A percentile compares a stretch with the other conserved stretches of the same genome.
Evolutionary conservation across 2,329 filamentous ascomycete genomes (phyloP).

Genomic region (Aplosporella prunicola): DNA sequence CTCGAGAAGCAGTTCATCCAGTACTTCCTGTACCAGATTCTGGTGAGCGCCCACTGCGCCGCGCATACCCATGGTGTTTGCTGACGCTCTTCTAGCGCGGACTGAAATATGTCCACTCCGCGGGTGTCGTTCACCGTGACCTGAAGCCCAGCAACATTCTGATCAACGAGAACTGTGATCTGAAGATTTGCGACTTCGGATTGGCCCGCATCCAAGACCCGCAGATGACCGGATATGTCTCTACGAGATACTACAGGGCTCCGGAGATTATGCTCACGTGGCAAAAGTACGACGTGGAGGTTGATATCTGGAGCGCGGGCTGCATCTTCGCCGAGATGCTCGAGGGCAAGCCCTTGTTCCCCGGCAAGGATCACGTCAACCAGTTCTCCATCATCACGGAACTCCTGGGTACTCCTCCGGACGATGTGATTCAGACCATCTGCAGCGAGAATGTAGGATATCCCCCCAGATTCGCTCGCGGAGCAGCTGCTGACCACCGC

Average conservation of each 20-base stretch:
- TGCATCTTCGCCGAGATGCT: constrained; percentile 99
- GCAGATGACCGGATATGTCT: constrained; percentile 99
- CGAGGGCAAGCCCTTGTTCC: constrained; percentile 95
- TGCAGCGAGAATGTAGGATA: constrained; percentile 85
- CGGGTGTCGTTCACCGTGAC: constrained; percentile 93
- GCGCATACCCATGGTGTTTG: too few relatives aligned
- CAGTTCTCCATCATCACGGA: constrained; percentile 99
- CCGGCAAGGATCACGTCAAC: constrained; percentile 98
- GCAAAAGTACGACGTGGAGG: constrained; percentile 99
- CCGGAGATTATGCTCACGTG: constrained; percentile 99
- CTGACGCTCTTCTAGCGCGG: constrained; percentile 56
- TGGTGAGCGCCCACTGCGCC: constrained; percentile 61
- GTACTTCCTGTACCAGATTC: constrained; percentile 98
- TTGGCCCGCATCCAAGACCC: constrained; percentile 96
- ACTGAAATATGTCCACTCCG: constrained; percentile 97
- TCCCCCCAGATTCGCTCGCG: not conserved
- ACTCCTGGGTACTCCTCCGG: constrained; percentile 86
- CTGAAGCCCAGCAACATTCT: constrained; percentile 98
- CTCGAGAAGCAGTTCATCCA: constrained; percentile 99
- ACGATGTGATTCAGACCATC: constrained; percentile 98
- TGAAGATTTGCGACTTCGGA: constrained; percentile 99
- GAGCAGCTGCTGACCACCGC: constrained; percentile 15
- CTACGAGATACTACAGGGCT: constrained; percentile 95
- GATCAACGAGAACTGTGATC: constrained; percentile 98
- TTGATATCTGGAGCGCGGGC: constrained; percentile 98